These are phyloP conservation scores for Gossypium trilobum DNA, from an alignment of 441 rosid genomes.

Conservation along the genomic window DNA sequence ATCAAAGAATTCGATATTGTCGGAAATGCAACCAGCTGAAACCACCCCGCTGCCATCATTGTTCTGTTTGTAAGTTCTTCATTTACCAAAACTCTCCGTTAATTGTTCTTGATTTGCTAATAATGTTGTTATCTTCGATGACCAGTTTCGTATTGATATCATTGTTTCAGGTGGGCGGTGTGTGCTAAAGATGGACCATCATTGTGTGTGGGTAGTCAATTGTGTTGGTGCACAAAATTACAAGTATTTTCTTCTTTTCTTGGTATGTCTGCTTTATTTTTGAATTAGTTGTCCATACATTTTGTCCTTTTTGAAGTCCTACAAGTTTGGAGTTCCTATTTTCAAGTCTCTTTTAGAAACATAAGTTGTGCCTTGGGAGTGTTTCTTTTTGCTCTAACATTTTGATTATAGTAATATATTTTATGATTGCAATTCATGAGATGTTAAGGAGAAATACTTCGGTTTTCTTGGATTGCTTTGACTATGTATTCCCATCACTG, in stretches of 20 bases:
- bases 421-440: not conserved
- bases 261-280: constrained; percentile 41
- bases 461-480: constrained; percentile 1
- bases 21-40: constrained; percentile 70
- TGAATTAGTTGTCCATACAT: not conserved
- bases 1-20: constrained; percentile 56
- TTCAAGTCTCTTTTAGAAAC: not conserved
- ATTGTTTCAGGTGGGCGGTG: constrained; percentile 62
- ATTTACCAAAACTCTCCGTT: not conserved
- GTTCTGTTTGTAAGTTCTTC: constrained; percentile 71
- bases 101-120: not conserved
- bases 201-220: constrained; percentile 92
- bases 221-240: constrained; percentile 83
- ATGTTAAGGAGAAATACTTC: not conserved
- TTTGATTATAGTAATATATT: not conserved
- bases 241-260: constrained; percentile 75
- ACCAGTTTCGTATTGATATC: constrained; percentile 7
- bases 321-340: constrained; percentile 5
- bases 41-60: constrained; percentile 84
- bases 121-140: not conserved
- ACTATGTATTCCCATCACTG: constrained; percentile 22
- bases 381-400: not conserved
- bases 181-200: constrained; percentile 86
- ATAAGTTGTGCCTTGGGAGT: not conserved
- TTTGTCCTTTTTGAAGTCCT: not conserved